These are phyloP conservation scores for Hypoxylon subgilvum DNA, from an alignment of 495 filamentous ascomycete species.

Conservation along the genomic window DNA sequence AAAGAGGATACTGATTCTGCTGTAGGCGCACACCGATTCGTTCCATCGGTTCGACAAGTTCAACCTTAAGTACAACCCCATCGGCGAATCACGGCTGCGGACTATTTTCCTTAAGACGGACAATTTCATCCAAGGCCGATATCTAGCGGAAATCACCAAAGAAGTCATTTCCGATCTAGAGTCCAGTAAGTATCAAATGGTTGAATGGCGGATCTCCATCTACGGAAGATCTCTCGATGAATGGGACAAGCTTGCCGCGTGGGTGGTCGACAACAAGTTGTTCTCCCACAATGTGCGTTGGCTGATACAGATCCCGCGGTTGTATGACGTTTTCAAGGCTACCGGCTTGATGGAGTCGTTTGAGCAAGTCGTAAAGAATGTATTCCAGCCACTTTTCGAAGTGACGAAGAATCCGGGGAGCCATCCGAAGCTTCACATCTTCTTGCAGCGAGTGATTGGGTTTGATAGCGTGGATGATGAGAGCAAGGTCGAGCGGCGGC, in stretches of 20 bases:
- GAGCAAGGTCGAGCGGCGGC: constrained; percentile 89
- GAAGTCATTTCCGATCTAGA: constrained; percentile 98
- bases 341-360: constrained; percentile 85
- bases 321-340: constrained; percentile 94
- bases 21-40: constrained; percentile 90
- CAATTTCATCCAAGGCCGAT: constrained; percentile 94
- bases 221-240: constrained; percentile 91
- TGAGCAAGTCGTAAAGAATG: constrained; percentile 86
- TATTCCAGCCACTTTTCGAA: constrained; percentile 94
- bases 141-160: constrained; percentile 95
- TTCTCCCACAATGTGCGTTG: constrained; percentile 97
- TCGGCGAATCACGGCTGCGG: constrained; percentile 90
- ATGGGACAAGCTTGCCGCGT: constrained; percentile 96
- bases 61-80: constrained; percentile 97
- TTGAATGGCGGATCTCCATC: constrained; percentile 97
- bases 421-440: constrained; percentile 92
- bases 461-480: constrained; percentile 99
- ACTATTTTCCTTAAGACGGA: constrained; percentile 99
- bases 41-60: constrained; percentile 99
- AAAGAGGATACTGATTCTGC: constrained; percentile 7
- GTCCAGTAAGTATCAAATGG: constrained; percentile 99
- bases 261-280: constrained; percentile 99
- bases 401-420: constrained; percentile 85
- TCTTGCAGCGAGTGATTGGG: constrained; percentile 92
- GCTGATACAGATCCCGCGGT: constrained; percentile 92